Conservation (phyloP, 768 basidiomycete genomes). For the Hortiboletus flavorubellus region DNA sequence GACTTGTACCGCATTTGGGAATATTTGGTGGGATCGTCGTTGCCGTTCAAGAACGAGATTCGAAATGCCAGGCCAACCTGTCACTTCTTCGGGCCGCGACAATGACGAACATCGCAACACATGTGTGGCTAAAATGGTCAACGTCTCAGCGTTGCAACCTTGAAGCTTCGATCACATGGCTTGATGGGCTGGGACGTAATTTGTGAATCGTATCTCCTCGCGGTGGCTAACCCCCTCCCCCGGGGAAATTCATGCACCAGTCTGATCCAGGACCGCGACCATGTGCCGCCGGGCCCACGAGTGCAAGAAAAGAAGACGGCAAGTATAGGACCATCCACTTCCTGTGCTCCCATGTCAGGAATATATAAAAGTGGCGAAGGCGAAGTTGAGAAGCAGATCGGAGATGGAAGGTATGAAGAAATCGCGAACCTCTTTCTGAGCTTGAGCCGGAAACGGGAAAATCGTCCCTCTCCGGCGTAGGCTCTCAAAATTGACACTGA, state of each 20-base stretch:
- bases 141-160: not conserved
- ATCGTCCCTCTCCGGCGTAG: constrained; percentile 8
- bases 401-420: constrained; percentile 19
- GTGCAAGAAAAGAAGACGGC: not conserved
- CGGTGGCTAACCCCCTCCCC: not conserved
- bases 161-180: constrained; percentile 13
- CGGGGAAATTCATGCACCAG: not conserved
- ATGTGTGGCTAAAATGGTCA: constrained; percentile 3
- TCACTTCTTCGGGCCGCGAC: constrained; percentile 2
- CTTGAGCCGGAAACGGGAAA: constrained; percentile 10
- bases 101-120: constrained; percentile 12
- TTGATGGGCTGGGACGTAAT: constrained; percentile 9
- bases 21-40: constrained; percentile 15
- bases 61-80: constrained; percentile 10
- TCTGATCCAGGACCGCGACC: not conserved
- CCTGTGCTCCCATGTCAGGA: constrained; percentile 15
- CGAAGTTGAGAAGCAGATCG: constrained; percentile 25
- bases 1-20: not conserved
- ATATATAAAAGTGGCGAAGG: constrained; percentile 6
- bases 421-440: constrained; percentile 12
- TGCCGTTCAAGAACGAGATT: constrained; percentile 4
- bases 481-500: not conserved
- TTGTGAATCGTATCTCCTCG: not conserved
- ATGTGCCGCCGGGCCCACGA: constrained; percentile 5
- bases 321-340: constrained; percentile 5